Percentiles rank a stretch among this genome's conserved stretches.
These are phyloP conservation scores for Cryptomeria japonica DNA, from an alignment of 75 land plant species.

Conservation along the genomic window DNA sequence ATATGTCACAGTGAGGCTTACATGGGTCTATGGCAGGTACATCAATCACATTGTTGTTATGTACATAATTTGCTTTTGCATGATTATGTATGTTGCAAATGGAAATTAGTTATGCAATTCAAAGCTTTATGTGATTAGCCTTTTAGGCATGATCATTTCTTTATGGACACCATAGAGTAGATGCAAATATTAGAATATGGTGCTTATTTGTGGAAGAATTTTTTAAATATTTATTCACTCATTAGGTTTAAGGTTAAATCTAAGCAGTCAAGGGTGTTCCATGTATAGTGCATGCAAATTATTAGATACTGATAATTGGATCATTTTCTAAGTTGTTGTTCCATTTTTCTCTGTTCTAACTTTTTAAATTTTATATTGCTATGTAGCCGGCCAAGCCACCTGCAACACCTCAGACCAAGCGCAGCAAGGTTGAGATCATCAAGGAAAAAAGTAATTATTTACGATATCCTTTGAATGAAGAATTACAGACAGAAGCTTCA, in stretches of 20 bases:
- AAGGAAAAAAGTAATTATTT: conserved; percentile 93
- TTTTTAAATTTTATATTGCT: neutral
- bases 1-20: too few species aligned
- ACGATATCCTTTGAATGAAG: conserved; percentile 91
- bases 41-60: too few species aligned
- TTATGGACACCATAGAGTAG: too few species aligned
- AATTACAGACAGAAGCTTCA: conserved; percentile 84
- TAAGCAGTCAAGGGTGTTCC: neutral
- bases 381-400: conserved; percentile 75
- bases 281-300: neutral
- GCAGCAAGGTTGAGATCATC: conserved; percentile 96
- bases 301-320: neutral
- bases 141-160: too few species aligned
- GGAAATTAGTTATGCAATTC: too few species aligned
- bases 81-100: too few species aligned
- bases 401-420: conserved; percentile 58
- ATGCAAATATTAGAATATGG: too few species aligned
- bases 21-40: too few species aligned
- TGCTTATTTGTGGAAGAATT: neutral
- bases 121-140: too few species aligned
- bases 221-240: neutral
- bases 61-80: too few species aligned
- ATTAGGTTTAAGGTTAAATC: neutral
- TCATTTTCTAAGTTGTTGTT: neutral
- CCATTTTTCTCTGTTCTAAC: neutral